phyloP scores from a whole-genome alignment of 2,329 filamentous ascomycete species.

The Ophiostoma himal-ulmi region DNA sequence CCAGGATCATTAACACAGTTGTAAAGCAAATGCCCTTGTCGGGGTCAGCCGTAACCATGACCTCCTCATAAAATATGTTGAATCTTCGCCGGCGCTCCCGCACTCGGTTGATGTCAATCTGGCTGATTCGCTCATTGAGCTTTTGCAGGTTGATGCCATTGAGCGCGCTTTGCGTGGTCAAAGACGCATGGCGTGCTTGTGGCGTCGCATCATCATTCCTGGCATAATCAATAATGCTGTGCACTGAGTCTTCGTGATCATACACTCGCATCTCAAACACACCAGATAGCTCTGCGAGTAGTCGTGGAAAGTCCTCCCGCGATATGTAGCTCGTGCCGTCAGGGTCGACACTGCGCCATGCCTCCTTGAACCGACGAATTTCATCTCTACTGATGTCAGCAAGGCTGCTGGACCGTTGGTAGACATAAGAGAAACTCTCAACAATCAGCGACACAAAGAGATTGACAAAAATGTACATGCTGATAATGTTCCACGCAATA shows the following conservation, averaged over 20 bases:
- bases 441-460: conserved; percentile 98
- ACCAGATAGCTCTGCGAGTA: conserved; percentile 87
- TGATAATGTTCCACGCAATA: conserved; percentile 96
- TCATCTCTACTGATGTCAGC: conserved; percentile 87
- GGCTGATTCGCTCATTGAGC: conserved; percentile 65
- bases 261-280: conserved; percentile 98
- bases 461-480: conserved; percentile 99
- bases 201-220: conserved; percentile 47
- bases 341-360: conserved; percentile 93
- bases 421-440: conserved; percentile 98
- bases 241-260: conserved; percentile 79
- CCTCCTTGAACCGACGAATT: conserved; percentile 94
- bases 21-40: conserved; percentile 89
- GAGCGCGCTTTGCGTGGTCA: conserved; percentile 46
- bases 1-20: conserved; percentile 86
- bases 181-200: conserved; percentile 45
- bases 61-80: conserved; percentile 95
- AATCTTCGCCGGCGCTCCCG: conserved; percentile 69
- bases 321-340: conserved; percentile 85
- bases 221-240: conserved; percentile 81
- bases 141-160: conserved; percentile 65
- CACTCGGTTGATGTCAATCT: conserved; percentile 70
- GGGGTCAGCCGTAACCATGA: conserved; percentile 85
- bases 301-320: conserved; percentile 79
- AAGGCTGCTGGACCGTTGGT: conserved; percentile 90